Percentiles rank a stretch among this genome's conserved stretches.
phyloP scores from a whole-genome alignment of 768 basidiomycete genomes.

The Pleurotus sapidus region DNA sequence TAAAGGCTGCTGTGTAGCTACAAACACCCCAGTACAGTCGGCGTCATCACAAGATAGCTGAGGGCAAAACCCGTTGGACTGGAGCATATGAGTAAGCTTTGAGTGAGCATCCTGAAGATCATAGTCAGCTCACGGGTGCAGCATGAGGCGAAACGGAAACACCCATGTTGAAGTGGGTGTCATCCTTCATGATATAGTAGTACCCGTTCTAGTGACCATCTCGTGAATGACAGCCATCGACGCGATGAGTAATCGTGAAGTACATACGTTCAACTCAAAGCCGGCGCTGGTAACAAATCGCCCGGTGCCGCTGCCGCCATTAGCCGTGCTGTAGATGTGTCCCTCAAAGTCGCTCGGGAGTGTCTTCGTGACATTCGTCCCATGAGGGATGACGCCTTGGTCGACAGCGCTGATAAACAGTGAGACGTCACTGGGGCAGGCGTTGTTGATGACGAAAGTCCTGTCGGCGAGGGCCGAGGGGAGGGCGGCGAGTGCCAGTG shows the following conservation, averaged over 20 bases:
- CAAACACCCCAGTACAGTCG: neutral
- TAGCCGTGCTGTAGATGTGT: constrained; percentile 18
- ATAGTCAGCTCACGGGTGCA: constrained; percentile 15
- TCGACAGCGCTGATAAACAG: constrained; percentile 14
- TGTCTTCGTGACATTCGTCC: constrained; percentile 12
- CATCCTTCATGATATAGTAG: constrained; percentile 29
- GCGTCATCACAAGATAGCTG: constrained; percentile 13
- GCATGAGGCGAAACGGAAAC: constrained; percentile 24
- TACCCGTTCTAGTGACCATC: constrained; percentile 14
- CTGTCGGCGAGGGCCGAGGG: neutral
- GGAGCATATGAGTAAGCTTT: no score
- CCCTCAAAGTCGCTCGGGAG: constrained; percentile 12
- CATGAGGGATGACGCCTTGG: constrained; percentile 13
- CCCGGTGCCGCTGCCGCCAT: constrained; percentile 17
- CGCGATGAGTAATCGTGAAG: neutral
- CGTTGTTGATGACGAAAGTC: constrained; percentile 17
- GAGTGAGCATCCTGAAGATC: neutral
- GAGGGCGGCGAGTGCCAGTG: neutral
- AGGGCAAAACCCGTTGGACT: constrained; percentile 17
- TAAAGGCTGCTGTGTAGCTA: neutral
- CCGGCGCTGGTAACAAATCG: constrained; percentile 16
- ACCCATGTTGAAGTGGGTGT: constrained; percentile 28
- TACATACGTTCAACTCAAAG: constrained; percentile 15
- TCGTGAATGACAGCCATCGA: neutral
- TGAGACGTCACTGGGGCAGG: constrained; percentile 18